These are phyloP conservation scores for Effrenium voratum DNA, from an alignment of 73 alveolate species.

Conservation along the genomic window DNA sequence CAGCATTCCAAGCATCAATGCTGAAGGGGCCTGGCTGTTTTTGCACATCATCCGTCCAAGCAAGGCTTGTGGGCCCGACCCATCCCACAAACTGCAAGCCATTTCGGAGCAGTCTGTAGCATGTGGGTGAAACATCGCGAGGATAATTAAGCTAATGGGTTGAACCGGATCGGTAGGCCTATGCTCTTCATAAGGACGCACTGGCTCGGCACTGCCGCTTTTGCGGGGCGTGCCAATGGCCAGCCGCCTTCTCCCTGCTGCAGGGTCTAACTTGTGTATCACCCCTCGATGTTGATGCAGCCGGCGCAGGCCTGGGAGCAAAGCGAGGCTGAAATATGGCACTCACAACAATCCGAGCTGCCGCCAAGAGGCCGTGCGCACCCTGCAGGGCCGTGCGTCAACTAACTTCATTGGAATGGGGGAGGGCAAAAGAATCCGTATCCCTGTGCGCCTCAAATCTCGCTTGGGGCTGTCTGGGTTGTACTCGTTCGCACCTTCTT, in stretches of 20 bases:
- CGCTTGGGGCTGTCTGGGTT: not conserved
- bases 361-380: conserved; percentile 34
- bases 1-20: no score
- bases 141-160: no score
- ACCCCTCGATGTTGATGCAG: conserved; percentile 26
- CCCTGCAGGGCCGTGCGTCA: not conserved
- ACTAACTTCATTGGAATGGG: not conserved
- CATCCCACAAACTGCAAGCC: no score
- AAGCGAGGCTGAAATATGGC: not conserved
- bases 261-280: not conserved
- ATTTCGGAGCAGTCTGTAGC: no score
- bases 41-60: no score
- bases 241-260: not conserved
- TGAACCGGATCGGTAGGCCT: no score
- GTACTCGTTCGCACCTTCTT: not conserved
- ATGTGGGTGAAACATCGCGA: no score
- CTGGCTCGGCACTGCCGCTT: conserved; percentile 2
- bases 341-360: not conserved
- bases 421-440: not conserved
- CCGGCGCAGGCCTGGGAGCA: conserved; percentile 68
- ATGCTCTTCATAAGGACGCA: no score
- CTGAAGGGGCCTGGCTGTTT: no score
- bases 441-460: not conserved
- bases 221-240: no score
- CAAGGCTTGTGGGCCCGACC: no score